Percentiles rank a stretch among this genome's conserved stretches.
phyloP scores from a whole-genome alignment of 2,329 filamentous ascomycete genomes.

The Fusarium buxicola region DNA sequence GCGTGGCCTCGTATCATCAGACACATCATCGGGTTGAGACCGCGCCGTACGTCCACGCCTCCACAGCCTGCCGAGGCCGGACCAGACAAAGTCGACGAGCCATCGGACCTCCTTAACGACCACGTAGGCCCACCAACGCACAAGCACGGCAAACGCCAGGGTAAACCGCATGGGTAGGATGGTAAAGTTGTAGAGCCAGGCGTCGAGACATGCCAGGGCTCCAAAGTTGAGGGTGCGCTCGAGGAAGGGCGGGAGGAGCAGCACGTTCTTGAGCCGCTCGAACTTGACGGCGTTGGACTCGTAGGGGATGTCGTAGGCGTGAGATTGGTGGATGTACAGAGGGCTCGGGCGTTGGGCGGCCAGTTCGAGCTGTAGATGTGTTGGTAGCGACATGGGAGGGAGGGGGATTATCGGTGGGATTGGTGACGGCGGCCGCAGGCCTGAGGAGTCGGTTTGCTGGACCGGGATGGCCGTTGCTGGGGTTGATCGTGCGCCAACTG shows the following conservation, averaged over 20 bases:
- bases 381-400: constrained; percentile 74
- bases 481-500: constrained; percentile 19
- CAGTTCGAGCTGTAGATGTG: constrained; percentile 72
- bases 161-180: constrained; percentile 91
- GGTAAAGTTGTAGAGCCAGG: constrained; percentile 97
- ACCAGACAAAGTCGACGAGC: constrained; percentile 81
- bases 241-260: constrained; percentile 82
- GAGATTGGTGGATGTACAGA: constrained; percentile 72
- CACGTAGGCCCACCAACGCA: constrained; percentile 81
- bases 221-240: constrained; percentile 91
- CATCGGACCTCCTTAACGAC: constrained; percentile 77
- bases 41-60: constrained; percentile 61
- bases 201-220: constrained; percentile 89
- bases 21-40: constrained; percentile 51
- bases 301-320: constrained; percentile 74
- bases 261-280: constrained; percentile 88
- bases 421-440: constrained; percentile 57
- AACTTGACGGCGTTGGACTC: constrained; percentile 94
- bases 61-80: constrained; percentile 85
- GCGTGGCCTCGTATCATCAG: constrained; percentile 54
- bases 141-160: constrained; percentile 80
- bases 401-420: constrained; percentile 68
- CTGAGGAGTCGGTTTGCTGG: constrained; percentile 38
- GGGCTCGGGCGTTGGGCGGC: constrained; percentile 71
- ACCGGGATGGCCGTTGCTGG: constrained; percentile 45